Evolutionary conservation across 495 filamentous ascomycete genomes (phyloP).

Genomic region (Hypoxylon crocopeplum): DNA sequence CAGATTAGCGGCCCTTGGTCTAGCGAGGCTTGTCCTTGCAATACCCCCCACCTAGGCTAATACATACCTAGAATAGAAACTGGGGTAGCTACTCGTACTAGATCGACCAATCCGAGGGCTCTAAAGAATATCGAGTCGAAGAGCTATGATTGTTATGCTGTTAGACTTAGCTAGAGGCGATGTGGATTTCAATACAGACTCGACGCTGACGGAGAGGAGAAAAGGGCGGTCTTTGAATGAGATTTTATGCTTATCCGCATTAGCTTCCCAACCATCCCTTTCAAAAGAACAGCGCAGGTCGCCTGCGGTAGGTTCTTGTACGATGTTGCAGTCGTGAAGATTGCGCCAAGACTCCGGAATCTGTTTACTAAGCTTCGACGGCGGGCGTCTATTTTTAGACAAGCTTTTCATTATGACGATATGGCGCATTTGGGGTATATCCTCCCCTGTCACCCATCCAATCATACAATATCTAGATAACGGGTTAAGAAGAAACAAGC

Average conservation of each 20-base stretch:
- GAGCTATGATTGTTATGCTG: background rate
- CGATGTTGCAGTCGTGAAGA: conserved; percentile 17
- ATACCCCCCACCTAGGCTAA: no score
- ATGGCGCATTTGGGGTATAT: no score
- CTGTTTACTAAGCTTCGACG: conserved; percentile 27
- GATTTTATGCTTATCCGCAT: no score
- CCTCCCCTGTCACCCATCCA: no score
- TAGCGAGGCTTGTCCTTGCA: background rate
- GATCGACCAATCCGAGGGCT: conserved; percentile 8
- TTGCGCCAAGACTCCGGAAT: conserved; percentile 24
- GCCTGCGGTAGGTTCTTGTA: background rate
- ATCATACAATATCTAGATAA: no score
- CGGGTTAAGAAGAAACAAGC: no score
- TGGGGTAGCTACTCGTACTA: background rate
- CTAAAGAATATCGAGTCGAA: background rate
- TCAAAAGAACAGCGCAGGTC: conserved; percentile 9
- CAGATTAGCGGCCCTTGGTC: background rate
- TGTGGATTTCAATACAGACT: no score
- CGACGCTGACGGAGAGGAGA: no score
- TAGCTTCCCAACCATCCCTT: no score
- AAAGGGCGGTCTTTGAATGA: no score
- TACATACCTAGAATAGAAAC: no score
- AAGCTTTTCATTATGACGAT: conserved; percentile 2
- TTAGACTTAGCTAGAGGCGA: background rate
- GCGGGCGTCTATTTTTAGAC: conserved; percentile 27